Percentiles rank a stretch among this genome's conserved stretches.
Evolutionary conservation across 768 basidiomycete species (phyloP).

Genomic region (Naganishia kalamii): DNA sequence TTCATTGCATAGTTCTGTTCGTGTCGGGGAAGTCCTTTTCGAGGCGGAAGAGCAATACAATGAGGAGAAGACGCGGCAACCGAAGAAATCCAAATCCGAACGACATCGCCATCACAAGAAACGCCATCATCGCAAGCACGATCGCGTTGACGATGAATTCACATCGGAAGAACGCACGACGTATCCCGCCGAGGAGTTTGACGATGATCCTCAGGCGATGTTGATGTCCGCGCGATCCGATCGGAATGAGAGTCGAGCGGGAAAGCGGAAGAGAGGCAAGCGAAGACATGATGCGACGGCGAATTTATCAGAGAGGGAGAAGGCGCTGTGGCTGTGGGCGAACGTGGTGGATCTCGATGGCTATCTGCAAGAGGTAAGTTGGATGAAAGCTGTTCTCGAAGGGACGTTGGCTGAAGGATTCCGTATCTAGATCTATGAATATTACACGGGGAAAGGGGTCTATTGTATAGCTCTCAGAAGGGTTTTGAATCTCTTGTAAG

Average conservation of each 20-base stretch:
- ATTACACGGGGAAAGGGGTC: slow-evolving; percentile 94
- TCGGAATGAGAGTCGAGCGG: background rate
- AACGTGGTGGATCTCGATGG: slow-evolving; percentile 96
- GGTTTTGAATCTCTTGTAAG: slow-evolving; percentile 90
- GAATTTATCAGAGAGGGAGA: slow-evolving; percentile 54
- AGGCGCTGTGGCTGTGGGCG: slow-evolving; percentile 97
- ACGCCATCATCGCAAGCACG: background rate
- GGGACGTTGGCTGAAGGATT: background rate
- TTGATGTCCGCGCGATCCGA: background rate
- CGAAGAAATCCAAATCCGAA: background rate
- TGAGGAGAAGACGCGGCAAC: background rate
- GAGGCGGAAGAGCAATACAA: background rate
- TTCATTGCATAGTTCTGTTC: background rate
- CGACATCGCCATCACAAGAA: background rate
- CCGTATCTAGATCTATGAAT: slow-evolving; percentile 58
- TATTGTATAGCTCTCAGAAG: slow-evolving; percentile 87
- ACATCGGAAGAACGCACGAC: background rate
- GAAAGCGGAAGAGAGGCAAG: slow-evolving; percentile 8
- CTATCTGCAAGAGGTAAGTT: slow-evolving; percentile 76
- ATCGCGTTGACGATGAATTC: background rate
- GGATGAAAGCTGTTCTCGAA: background rate
- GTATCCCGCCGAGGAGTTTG: background rate
- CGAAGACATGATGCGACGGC: background rate
- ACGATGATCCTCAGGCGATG: slow-evolving; percentile 1
- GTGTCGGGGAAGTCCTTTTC: background rate